phyloP scores from a whole-genome alignment of 345 rosid species.

The Aegle marmelos region DNA sequence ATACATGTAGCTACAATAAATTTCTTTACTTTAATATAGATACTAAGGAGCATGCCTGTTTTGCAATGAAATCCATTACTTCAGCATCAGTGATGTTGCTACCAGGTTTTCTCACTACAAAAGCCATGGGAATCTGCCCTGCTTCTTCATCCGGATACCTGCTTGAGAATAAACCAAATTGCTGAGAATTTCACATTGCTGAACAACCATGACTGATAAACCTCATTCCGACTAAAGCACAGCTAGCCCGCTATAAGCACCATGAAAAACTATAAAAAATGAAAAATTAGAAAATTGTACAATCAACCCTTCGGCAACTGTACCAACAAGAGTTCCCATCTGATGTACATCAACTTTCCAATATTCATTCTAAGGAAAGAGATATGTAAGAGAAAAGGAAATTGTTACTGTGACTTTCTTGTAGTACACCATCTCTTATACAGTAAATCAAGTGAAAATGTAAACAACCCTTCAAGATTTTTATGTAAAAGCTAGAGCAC shows the following conservation, averaged over 20 bases:
- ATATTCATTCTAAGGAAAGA: neutral
- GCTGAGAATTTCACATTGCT: neutral
- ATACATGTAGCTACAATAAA: neutral
- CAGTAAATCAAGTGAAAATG: neutral
- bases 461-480: too few species aligned
- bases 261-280: neutral
- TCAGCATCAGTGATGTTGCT: constrained; percentile 53
- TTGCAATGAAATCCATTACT: constrained; percentile 65
- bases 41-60: constrained; percentile 46
- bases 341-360: neutral
- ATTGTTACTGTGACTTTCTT: neutral
- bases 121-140: constrained; percentile 97
- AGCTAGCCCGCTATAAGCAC: neutral
- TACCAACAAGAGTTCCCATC: neutral
- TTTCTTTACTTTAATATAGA: neutral
- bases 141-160: constrained; percentile 96
- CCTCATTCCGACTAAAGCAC: neutral
- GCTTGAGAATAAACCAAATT: constrained; percentile 12
- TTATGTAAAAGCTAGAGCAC: neutral
- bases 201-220: neutral
- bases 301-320: neutral
- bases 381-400: neutral
- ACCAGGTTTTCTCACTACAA: constrained; percentile 80
- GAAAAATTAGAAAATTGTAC: too few species aligned
- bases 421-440: neutral